A percentile compares a stretch with the other conserved stretches of the same genome.
phyloP scores from a whole-genome alignment of 345 rosid species.

The Heritiera littoralis region DNA sequence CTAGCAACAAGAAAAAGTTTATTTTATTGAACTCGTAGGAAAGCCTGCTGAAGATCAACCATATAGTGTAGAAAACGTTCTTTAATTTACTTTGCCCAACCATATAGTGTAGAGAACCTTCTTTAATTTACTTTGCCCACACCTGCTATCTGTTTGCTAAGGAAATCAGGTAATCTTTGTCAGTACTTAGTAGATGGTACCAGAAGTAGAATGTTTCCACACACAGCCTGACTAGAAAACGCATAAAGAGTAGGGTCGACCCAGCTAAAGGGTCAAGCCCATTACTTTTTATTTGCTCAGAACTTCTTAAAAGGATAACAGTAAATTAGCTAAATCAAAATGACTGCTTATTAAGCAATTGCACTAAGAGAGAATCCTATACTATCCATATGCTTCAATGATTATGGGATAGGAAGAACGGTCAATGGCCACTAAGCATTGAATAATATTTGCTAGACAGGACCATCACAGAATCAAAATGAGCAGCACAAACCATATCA shows the following conservation, averaged over 20 bases:
- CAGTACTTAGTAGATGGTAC: background rate
- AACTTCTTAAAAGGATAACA: background rate
- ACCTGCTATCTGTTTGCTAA: background rate
- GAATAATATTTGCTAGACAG: background rate
- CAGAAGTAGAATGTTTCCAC: background rate
- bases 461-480: background rate
- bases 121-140: conserved; percentile 11
- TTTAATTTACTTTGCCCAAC: background rate
- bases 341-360: background rate
- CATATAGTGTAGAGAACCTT: background rate
- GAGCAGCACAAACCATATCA: background rate
- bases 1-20: background rate
- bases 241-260: background rate
- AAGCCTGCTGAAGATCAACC: conserved; percentile 4
- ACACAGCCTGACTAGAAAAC: background rate
- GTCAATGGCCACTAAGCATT: background rate
- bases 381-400: background rate
- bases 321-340: background rate
- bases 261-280: background rate
- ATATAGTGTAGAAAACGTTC: background rate
- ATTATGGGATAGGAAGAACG: background rate
- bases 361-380: background rate
- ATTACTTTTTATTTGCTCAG: background rate
- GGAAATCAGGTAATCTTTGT: background rate
- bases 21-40: background rate